These are phyloP conservation scores for Omphalea diandra DNA, from an alignment of 441 rosid species.

Conservation along the genomic window DNA sequence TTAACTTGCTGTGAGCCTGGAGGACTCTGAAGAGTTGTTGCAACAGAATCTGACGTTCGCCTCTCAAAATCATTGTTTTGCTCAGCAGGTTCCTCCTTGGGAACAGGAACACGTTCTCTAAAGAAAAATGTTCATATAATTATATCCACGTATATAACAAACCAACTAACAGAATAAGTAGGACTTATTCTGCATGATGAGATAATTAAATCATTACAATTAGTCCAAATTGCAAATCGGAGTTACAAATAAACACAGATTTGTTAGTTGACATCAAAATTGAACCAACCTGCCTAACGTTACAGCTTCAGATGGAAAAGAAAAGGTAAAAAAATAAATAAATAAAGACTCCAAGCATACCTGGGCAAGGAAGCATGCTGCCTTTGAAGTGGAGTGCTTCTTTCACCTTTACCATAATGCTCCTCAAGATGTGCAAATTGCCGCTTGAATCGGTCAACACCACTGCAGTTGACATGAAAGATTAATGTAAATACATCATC, in stretches of 20 bases:
- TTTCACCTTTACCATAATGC: conserved; percentile 74
- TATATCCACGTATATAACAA: not conserved
- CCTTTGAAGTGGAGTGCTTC: conserved; percentile 69
- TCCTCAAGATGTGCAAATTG: conserved; percentile 99
- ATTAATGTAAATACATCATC: not conserved
- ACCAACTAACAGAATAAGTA: not conserved
- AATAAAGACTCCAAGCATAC: conserved; percentile 37
- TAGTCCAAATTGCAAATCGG: not conserved
- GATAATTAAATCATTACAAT: not conserved
- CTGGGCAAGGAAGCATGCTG: conserved; percentile 97
- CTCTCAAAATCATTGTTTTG: conserved; percentile 44
- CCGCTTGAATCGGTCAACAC: conserved; percentile 95
- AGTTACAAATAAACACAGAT: not conserved
- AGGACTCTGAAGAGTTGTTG: conserved; percentile 48
- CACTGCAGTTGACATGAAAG: conserved; percentile 47
- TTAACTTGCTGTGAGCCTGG: conserved; percentile 37
- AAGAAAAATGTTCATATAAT: conserved; percentile 19
- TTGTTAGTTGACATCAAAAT: not conserved
- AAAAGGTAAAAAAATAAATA: not conserved
- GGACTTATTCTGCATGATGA: not conserved
- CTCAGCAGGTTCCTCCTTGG: conserved; percentile 45
- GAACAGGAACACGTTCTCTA: conserved; percentile 83
- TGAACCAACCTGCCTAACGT: not conserved
- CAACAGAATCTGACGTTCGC: conserved; percentile 54
- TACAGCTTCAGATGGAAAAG: conserved; percentile 1